These are phyloP conservation scores for Liquidambar formosana DNA, from an alignment of 164 flowering plant species.

Conservation along the genomic window DNA sequence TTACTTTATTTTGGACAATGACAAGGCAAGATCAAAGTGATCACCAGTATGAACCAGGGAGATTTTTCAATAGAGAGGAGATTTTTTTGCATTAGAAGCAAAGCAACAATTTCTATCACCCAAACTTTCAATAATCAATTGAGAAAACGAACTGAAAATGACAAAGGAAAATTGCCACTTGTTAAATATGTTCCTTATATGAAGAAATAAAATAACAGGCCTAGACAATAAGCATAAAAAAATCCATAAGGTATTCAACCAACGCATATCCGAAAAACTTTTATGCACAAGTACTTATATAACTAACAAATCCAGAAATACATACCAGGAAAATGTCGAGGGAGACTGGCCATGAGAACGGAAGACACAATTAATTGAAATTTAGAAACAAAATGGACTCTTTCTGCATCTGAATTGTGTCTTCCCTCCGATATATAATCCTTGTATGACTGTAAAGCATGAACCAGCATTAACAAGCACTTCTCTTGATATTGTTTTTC, in stretches of 20 bases:
- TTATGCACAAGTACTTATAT: neutral
- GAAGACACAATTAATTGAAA: conserved; percentile 76
- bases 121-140: no score
- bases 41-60: no score
- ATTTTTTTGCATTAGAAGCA: no score
- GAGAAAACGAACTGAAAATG: no score
- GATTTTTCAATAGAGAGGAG: no score
- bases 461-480: conserved; percentile 60
- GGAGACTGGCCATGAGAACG: conserved; percentile 78
- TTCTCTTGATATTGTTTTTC: conserved; percentile 77
- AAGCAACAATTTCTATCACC: no score
- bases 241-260: neutral
- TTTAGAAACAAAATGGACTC: conserved; percentile 47
- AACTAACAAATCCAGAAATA: conserved; percentile 1
- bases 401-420: conserved; percentile 32
- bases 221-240: neutral
- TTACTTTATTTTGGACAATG: no score
- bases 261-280: neutral
- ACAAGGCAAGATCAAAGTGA: no score
- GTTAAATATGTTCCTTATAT: no score
- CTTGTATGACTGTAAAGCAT: conserved; percentile 58
- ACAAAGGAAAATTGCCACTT: no score
- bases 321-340: conserved; percentile 84
- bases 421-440: conserved; percentile 30
- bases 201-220: no score